These are phyloP conservation scores for Aurantiochytrium sp. DNA, from an alignment of 108 stramenopile genomes.

Conservation along the genomic window DNA sequence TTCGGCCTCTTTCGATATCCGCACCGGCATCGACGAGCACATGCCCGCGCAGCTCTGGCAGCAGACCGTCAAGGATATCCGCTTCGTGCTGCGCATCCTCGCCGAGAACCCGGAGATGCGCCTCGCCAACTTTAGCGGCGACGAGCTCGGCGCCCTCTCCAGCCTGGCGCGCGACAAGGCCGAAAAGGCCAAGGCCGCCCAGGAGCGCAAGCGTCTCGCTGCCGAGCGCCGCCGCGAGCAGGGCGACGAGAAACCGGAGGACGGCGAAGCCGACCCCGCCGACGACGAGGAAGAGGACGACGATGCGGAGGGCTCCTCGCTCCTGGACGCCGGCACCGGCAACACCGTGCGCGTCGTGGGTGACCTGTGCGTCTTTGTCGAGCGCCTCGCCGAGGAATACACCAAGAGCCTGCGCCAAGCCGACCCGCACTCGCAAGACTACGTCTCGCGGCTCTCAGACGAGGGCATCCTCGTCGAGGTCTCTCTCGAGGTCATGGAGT, in stretches of 20 bases:
- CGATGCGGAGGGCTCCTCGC: slow-evolving; percentile 74
- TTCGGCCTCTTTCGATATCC: slow-evolving; percentile 82
- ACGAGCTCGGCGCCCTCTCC: slow-evolving; percentile 64
- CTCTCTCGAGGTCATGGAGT: slow-evolving; percentile 67
- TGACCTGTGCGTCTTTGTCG: slow-evolving; percentile 71
- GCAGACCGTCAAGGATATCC: slow-evolving; percentile 72
- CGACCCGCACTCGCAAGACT: slow-evolving; percentile 85
- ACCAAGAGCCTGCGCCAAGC: slow-evolving; percentile 85
- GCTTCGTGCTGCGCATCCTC: slow-evolving; percentile 70
- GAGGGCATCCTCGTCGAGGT: slow-evolving; percentile 76
- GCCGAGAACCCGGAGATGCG: slow-evolving; percentile 56
- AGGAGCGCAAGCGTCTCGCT: slow-evolving; percentile 33
- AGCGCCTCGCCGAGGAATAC: slow-evolving; percentile 88
- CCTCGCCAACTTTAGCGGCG: slow-evolving; percentile 60
- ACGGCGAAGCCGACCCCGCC: slow-evolving; percentile 51
- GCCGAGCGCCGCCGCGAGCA: slow-evolving; percentile 52
- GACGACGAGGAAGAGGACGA: slow-evolving; percentile 62
- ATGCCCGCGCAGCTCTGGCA: slow-evolving; percentile 89
- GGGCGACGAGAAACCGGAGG: slow-evolving; percentile 52
- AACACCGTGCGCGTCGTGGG: slow-evolving; percentile 78
- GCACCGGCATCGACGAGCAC: slow-evolving; percentile 88
- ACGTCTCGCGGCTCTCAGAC: slow-evolving; percentile 79
- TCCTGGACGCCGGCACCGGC: slow-evolving; percentile 44
- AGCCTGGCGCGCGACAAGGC: slow-evolving; percentile 41
- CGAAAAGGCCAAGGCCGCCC: slow-evolving; percentile 14